Base-by-base conservation (phyloP, 352 stramenopile species). In the Globisporangium middletonii region DNA sequence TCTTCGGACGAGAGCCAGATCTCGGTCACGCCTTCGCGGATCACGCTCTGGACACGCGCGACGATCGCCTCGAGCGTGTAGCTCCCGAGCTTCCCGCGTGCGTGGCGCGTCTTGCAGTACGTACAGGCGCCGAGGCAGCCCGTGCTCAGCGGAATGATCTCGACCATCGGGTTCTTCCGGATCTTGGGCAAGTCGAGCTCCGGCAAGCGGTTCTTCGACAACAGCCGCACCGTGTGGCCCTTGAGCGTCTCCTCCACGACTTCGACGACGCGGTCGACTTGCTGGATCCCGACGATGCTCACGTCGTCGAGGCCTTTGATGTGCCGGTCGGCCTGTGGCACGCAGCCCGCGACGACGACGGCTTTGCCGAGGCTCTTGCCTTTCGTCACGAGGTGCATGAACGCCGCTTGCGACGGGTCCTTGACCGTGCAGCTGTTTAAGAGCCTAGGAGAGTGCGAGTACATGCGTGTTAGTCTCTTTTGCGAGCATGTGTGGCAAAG, bases 361-460 rank as follows among this genome's bases (percentile, higher is more conserved):
- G 74, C 74, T 61, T 96, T 97, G 49, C 78, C 77, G 43, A 85
- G 71, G 26, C 70, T 70, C 37, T 85, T 74, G n/a, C 67, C 89
- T 65, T 96, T 88, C 60, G 83, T 50, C 16, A 92, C 87, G 59
- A 97, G 64, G 62, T 97, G 88, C 69, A 95, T 86, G 70, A 97
- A 97, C 26, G 79, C 86, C 0, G 78, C 81, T 57, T 97, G 82
- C n/a, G 76, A 94, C 37, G 91, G 91, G 63, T 97, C 88, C 63
- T 98, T 98, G 46, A 98, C 91, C 7, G 91, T 98, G 72, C 91
- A 98, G 67, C 84, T 96, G 57, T 97, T 97, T 26, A 98, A 65
- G 23, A 98, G 60, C 73, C 72, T 81, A 48, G 41, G 13, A 13
- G 18, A n/a, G 4, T 13, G 35, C 41, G 15, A 45, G 41, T 23